Evolutionary conservation across 2,329 filamentous ascomycete genomes (phyloP).

Genomic region (Colletotrichum cordylinicola): DNA sequence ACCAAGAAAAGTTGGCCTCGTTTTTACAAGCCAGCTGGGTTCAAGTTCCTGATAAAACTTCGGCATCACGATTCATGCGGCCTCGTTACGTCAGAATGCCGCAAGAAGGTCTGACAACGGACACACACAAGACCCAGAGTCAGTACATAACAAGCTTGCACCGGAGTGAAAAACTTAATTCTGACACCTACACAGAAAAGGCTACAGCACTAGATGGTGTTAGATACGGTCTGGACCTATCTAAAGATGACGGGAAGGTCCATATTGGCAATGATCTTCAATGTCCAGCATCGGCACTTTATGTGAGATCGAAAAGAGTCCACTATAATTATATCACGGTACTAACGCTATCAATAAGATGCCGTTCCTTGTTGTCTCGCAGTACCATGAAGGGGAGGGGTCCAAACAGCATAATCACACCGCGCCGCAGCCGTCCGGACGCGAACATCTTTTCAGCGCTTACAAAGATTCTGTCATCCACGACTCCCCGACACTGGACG

Average conservation of each 20-base stretch:
- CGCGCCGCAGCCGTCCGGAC: not conserved
- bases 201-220: fast-evolving
- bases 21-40: not conserved
- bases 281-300: not conserved
- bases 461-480: not conserved
- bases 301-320: not conserved
- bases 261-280: fast-evolving
- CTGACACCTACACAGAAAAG: too few species aligned
- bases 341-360: not conserved
- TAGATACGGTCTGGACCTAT: fast-evolving
- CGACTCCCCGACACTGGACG: not conserved
- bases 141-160: not conserved
- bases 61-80: not conserved
- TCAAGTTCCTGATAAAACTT: not conserved
- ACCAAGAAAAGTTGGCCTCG: not conserved
- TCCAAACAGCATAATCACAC: not conserved
- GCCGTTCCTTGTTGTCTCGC: not conserved
- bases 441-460: not conserved
- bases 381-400: not conserved
- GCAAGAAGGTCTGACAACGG: not conserved
- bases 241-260: too few species aligned
- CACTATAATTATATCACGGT: too few species aligned
- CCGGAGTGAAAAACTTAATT: too few species aligned
- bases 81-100: not conserved
- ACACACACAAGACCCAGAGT: not conserved